Percentiles rank a stretch among this genome's conserved stretches.
These are phyloP conservation scores for Neoboletus brunneissimus DNA, from an alignment of 768 basidiomycete genomes.

Conservation along the genomic window DNA sequence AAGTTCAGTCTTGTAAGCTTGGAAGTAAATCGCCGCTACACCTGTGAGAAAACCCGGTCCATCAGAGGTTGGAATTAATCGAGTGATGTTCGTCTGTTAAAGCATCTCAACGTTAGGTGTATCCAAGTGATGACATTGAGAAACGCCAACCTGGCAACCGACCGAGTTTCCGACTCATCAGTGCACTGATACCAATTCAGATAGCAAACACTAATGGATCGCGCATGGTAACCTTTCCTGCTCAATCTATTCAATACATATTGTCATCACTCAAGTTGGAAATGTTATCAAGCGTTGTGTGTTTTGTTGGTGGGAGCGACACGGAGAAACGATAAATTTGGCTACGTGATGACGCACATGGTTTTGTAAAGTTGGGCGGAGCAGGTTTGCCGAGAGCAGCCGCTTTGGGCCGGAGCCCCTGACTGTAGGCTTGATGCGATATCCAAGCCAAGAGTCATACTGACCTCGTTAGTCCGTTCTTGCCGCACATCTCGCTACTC, in stretches of 20 bases:
- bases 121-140: neutral
- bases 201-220: constrained; percentile 47
- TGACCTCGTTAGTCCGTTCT: neutral
- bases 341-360: too few relatives aligned
- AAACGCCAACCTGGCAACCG: constrained; percentile 19
- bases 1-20: neutral
- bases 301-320: neutral
- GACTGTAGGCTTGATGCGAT: too few relatives aligned
- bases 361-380: too few relatives aligned
- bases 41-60: constrained; percentile 29
- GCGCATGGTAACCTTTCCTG: constrained; percentile 19
- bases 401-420: too few relatives aligned
- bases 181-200: constrained; percentile 80
- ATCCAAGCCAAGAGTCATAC: too few relatives aligned
- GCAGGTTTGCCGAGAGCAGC: too few relatives aligned
- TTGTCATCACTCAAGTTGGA: too few relatives aligned
- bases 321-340: too few relatives aligned
- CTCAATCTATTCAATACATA: constrained; percentile 20
- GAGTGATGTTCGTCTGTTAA: constrained; percentile 24
- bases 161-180: constrained; percentile 28
- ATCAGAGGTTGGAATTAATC: constrained; percentile 16
- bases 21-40: neutral
- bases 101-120: neutral
- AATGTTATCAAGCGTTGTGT: constrained; percentile 1
- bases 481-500: neutral